These are phyloP conservation scores for Ophiostoma pallidulum DNA, from an alignment of 2,329 filamentous ascomycete species.

Conservation along the genomic window DNA sequence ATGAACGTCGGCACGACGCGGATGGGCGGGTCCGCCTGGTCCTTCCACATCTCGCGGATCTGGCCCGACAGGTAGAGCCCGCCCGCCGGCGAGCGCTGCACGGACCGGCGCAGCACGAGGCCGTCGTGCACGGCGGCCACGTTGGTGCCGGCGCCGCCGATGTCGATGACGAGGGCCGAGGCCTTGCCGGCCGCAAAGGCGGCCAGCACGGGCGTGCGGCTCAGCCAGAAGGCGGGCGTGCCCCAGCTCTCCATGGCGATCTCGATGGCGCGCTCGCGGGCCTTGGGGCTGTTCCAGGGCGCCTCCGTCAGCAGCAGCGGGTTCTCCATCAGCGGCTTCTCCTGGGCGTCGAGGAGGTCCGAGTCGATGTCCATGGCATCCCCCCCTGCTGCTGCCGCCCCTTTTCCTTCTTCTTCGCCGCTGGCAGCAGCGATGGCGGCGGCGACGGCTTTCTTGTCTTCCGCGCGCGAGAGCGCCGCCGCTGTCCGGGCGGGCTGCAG, in stretches of 20 bases:
- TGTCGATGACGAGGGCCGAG: constrained; percentile 83
- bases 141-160: constrained; percentile 79
- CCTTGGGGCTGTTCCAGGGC: constrained; percentile 81
- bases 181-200: constrained; percentile 91
- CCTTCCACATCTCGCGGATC: constrained; percentile 67
- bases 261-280: constrained; percentile 88
- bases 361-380: constrained; percentile 56
- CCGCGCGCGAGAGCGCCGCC: neutral
- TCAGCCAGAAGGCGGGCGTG: constrained; percentile 87
- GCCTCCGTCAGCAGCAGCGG: constrained; percentile 90
- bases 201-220: constrained; percentile 77
- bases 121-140: constrained; percentile 91
- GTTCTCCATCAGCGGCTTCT: constrained; percentile 79
- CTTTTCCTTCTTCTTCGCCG: constrained; percentile 48
- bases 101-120: constrained; percentile 82
- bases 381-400: constrained; percentile 35
- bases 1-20: constrained; percentile 71
- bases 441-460: constrained; percentile 32
- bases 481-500: constrained; percentile 60
- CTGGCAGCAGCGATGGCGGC: neutral
- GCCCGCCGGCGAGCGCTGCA: constrained; percentile 75
- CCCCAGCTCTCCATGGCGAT: constrained; percentile 97
- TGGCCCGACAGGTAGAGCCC: constrained; percentile 88
- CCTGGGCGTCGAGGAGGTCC: constrained; percentile 42
- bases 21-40: constrained; percentile 42